Percentiles rank a stretch among this genome's conserved stretches.
These are phyloP conservation scores for Pythium volutum DNA, from an alignment of 352 stramenopile genomes.

Conservation along the genomic window DNA sequence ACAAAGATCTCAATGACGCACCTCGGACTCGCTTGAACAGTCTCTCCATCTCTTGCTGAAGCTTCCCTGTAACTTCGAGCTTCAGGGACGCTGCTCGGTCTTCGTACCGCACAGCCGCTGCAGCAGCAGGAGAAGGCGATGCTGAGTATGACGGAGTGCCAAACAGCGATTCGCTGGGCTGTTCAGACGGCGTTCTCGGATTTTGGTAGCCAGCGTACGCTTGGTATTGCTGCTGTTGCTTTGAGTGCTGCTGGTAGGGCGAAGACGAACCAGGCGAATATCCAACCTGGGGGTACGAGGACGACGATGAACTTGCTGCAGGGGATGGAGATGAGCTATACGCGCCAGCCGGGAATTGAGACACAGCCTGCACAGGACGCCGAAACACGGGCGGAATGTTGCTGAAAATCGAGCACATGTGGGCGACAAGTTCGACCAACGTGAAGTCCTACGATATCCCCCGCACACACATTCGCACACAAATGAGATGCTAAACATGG, in stretches of 20 bases:
- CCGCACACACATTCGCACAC: neutral
- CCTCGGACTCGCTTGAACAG: constrained; percentile 79
- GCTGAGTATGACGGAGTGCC: constrained; percentile 20
- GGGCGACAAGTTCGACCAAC: constrained; percentile 78
- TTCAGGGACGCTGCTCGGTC: constrained; percentile 56
- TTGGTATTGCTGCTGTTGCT: constrained; percentile 26
- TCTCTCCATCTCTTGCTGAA: constrained; percentile 75
- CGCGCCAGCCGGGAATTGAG: constrained; percentile 17
- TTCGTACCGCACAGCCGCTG: constrained; percentile 31
- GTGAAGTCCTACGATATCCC: constrained; percentile 54
- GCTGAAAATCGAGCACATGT: constrained; percentile 89
- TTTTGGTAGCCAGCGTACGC: constrained; percentile 41
- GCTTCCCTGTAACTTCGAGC: constrained; percentile 70
- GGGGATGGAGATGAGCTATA: constrained; percentile 19
- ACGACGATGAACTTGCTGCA: constrained; percentile 16
- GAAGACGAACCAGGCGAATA: constrained; percentile 13
- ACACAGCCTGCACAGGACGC: constrained; percentile 44
- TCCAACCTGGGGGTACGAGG: constrained; percentile 12
- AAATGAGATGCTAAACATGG: neutral
- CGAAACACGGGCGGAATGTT: constrained; percentile 85
- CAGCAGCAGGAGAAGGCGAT: constrained; percentile 12
- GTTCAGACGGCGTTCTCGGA: constrained; percentile 29
- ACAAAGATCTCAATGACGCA: constrained; percentile 11
- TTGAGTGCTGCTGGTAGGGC: constrained; percentile 18
- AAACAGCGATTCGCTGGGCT: constrained; percentile 44